These are phyloP conservation scores for Iris pallida DNA, from an alignment of 116 monocot species.

Conservation along the genomic window DNA sequence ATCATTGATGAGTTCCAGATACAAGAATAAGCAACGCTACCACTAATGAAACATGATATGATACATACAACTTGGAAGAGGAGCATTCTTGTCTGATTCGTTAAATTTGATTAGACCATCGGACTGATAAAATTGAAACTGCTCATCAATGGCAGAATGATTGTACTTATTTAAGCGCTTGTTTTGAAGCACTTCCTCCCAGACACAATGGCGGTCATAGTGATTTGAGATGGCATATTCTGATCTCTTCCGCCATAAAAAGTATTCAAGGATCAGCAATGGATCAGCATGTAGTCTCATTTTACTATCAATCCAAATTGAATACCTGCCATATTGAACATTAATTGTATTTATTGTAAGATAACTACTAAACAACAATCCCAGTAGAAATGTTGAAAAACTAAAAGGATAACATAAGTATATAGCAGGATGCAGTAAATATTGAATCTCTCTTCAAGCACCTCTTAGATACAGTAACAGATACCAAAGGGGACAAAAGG, in stretches of 20 bases:
- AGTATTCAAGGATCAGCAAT: conserved; percentile 74
- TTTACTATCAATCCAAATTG: conserved; percentile 96
- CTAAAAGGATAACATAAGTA: too few species aligned
- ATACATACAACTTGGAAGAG: conserved; percentile 79
- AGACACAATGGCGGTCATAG: conserved; percentile 83
- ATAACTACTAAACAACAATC: too few species aligned
- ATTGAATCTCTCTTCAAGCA: too few species aligned
- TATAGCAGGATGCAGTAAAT: too few species aligned
- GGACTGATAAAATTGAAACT: conserved; percentile 77
- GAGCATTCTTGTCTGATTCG: conserved; percentile 45
- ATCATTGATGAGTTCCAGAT: neutral
- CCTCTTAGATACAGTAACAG: too few species aligned
- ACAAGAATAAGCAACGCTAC: neutral
- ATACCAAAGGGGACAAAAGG: too few species aligned
- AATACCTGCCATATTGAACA: conserved; percentile 48
- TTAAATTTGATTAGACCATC: conserved; percentile 75
- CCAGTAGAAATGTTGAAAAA: too few species aligned
- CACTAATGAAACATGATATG: neutral
- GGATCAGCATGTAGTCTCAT: conserved; percentile 78
- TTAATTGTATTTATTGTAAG: neutral
- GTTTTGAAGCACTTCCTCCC: conserved; percentile 90
- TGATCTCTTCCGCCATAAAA: conserved; percentile 62
- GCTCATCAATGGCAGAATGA: conserved; percentile 84
- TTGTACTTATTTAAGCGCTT: conserved; percentile 87
- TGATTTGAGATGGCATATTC: conserved; percentile 91